Evolutionary conservation across 2,329 filamentous ascomycete genomes (phyloP), one percentile per base, ranked within the genome.

Genomic region (Apiospora koreana): DNA sequence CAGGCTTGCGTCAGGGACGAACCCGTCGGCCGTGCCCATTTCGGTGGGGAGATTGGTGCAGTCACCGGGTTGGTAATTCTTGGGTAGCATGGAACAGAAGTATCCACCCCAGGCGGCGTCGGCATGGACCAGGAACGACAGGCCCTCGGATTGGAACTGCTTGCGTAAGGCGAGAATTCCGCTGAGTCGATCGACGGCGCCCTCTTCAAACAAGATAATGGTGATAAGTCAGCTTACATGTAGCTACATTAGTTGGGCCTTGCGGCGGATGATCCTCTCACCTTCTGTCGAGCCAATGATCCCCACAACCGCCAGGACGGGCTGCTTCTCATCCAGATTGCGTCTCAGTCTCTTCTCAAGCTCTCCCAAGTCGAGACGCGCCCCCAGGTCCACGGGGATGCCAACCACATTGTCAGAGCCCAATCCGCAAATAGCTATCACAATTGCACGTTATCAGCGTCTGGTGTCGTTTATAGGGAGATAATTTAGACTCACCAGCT

Each of bases 41-140:
- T 77, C 75, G 1, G 74, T 75, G 5, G 78, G 78, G 12, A 78
- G 70, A 42, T 77, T 76, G 14, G 73, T 73, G 4, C 72, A 72
- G 12, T 77, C 75, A 3, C 77, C 78, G 1, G 77, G 76, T 1
- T 58, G 75, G 28, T 76, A 77, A 3, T 78, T 74, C 3, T 76
- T 77, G 0, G 80, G 81, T 23, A 86, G 41, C 83, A 85, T 85
- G 0, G 81, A 81, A 35, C 79, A 78, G 69, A 86, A 86, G 69
- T 86, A 86, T 0, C 85, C 85, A 23, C 85, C 84, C 85, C 85
- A 86, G 0, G 84, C 84, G 0, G 83, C 85, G 71, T 86, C 85
- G 1, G 79, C 82, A 68, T 86, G 85, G 9, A 86, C 77, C 0
- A 84, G 69, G 67, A 86, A 86, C 0, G 83, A 85, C 0, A 86